Evolutionary conservation across 2,329 filamentous ascomycete genomes (phyloP), one percentile per base, ranked within the genome.

Genomic region (Ceratocystis lukuohia): DNA sequence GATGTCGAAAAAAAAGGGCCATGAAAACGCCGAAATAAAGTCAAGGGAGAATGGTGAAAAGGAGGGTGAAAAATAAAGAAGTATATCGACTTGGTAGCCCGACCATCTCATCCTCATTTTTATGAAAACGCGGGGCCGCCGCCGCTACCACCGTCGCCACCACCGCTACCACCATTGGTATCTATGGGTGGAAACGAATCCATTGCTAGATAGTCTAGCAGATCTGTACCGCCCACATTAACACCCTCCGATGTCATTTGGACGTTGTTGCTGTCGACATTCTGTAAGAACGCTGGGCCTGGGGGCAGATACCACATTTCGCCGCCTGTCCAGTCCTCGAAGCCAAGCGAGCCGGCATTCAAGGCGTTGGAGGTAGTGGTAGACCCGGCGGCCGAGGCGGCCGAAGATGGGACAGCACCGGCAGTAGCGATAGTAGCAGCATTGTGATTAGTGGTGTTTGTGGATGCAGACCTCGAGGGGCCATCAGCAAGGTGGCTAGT

Each of bases 241-340:
- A 87, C 82, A 33, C 84, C 84, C 70, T 87, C 84, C 7, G 84
- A 82, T 2, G 84, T 87, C 82, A 87, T 86, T 56, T 83, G 83
- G 8, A 87, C 83, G 5, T 79, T 79, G 44, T 79, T 79, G 69
- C 84, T 83, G 68, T 82, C 82, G 71, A 86, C 79, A 71, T 85
- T 86, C 71, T 86, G 83, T 74, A 85, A 87, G 67, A 87, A 84
- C 3, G 83, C 84, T 1, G 84, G 78, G 0, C 84, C 84, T 0
- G 84, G 78, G 0, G 84, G 84, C 0, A 87, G 77, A 71, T 87
- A 87, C 84, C 84, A 87, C 81, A 87, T 84, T 71, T 86, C 83
- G 68, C 79, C 78, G 2, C 53, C 37, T 8, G 80, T 77, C 83
- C 83, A 85, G 64, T 84, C 82, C 64, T 82, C 77, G 64, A 82